phyloP scores from a whole-genome alignment of 2,329 filamentous ascomycete species.

The Teratosphaeria zuluensis region DNA sequence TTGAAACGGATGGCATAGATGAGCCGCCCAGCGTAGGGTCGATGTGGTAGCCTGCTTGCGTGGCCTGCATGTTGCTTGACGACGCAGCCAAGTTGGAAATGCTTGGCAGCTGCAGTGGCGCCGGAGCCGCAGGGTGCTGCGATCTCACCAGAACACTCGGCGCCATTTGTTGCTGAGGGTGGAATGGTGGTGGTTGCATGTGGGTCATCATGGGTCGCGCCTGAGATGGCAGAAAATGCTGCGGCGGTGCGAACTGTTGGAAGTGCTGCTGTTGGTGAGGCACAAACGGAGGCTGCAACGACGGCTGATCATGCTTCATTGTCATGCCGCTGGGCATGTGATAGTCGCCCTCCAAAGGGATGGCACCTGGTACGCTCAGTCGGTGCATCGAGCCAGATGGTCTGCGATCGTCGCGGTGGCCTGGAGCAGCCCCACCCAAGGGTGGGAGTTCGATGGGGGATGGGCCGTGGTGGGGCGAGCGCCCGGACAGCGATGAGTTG shows the following conservation, averaged over 20 bases:
- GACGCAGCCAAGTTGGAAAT: constrained; percentile 14
- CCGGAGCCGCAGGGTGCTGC: constrained; percentile 10
- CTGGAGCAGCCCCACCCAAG: constrained; percentile 14
- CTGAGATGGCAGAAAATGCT: constrained; percentile 9
- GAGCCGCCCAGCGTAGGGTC: constrained; percentile 9
- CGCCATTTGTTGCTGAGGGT: constrained; percentile 1
- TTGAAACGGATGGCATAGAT: constrained; percentile 16
- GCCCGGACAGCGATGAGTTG: constrained; percentile 35
- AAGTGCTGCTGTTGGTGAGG: constrained; percentile 16
- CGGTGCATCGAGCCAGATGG: constrained; percentile 24
- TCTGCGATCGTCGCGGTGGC: constrained; percentile 19
- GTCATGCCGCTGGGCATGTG: constrained; percentile 17
- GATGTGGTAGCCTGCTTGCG: not conserved
- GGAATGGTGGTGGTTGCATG: not conserved
- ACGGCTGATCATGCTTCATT: constrained; percentile 19
- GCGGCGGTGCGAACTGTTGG: constrained; percentile 1
- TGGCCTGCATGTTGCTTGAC: not conserved
- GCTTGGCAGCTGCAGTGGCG: constrained; percentile 18
- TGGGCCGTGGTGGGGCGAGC: constrained; percentile 36
- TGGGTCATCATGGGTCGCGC: constrained; percentile 7
- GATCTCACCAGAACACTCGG: constrained; percentile 1
- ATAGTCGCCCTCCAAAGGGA: constrained; percentile 22
- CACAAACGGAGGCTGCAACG: constrained; percentile 26
- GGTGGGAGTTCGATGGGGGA: constrained; percentile 38
- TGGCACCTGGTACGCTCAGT: constrained; percentile 27